Base-by-base conservation (phyloP, 108 stramenopile species). In the Mayamaea pseudoterrestris region DNA sequence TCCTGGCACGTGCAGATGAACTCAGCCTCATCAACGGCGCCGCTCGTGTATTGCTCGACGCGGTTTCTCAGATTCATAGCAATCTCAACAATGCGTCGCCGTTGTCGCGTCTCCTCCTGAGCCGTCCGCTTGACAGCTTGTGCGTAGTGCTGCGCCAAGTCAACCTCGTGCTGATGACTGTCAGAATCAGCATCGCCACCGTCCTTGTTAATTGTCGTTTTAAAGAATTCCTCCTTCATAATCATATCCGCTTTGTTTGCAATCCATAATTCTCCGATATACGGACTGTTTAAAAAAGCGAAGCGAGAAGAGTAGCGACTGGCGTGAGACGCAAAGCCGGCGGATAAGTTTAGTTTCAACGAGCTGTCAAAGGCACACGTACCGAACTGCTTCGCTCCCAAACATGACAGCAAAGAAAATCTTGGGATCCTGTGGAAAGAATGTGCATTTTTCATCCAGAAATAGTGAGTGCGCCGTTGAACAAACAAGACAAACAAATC, bases 371-470 rank as follows among this genome's bases (percentile, higher is more conserved):
- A n/a, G n/a, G n/a, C n/a, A n/a, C n/a, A n/a, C n/a, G n/a, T n/a
- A n/a, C n/a, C n/a, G n/a, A n/a, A 92, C 83, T 36, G 71, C 60
- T 21, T 74, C 67, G n/a, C 74, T 70, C 24, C 92, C 88, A 68
- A 90, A 90, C 84, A 93, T 86, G 39, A 90, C 82, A 12, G 74
- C 66, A 55, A 93, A 93, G 54, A 93, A 86, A 5, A 83, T 69
- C 28, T 71, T 61, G 6, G 92, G 80, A 74, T 93, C 69, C 37
- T 60, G 47, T n/a, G n/a, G n/a, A n/a, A n/a, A n/a, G n/a, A n/a
- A n/a, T n/a, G n/a, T n/a, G n/a, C n/a, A n/a, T n/a, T n/a, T n/a
- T n/a, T n/a, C n/a, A n/a, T n/a, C n/a, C n/a, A n/a, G n/a, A n/a
- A n/a, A n/a, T n/a, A n/a, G n/a, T n/a, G n/a, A n/a, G n/a, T n/a